Evolutionary conservation across 805 yeast genomes (phyloP), one percentile per base, ranked within the genome.

Genomic region (Hanseniaspora hatyaiensis): DNA sequence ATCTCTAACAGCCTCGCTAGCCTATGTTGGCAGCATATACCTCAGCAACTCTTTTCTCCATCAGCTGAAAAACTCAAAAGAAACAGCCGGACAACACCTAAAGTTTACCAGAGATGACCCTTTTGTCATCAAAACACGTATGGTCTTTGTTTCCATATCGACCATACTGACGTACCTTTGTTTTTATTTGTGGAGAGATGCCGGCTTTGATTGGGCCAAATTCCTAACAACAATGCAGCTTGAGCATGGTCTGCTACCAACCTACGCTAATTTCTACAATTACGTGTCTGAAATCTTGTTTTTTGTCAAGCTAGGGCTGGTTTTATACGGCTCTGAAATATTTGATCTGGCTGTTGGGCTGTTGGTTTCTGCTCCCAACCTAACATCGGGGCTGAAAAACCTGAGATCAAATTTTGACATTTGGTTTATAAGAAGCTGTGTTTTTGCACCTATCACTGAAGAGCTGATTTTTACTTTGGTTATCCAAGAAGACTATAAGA

Each of bases 381-480:
- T 23, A 28, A 39, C 32, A 18, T 22, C 15, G 16, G 32, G 23
- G 4, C 12, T 42, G 5, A 33, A 34, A 42, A 42, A 33, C n/a
- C 28, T 33, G 8, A 28, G 20, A 4, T 39, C 31, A 8, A 6
- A 34, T 12, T 26, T 38, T n/a, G 48, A 52, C 37, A 55, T 63
- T 12, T 63, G 65, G 64, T 59, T 60, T 9, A 18, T 62, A 8
- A 55, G 67, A 36, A 58, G 62, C 42, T 57, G 56, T 50, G 31
- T 62, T 1, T 61, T 62, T 52, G 66, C 61, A 2, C 67, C 67
- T 1, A 38, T 59, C 1, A 61, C 62, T 1, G 67, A 63, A 47
- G 67, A 63, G 41, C 23, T 62, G 9, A 55, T 60, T 22, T 63
- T 61, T 49, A 62, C 67, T 2, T 54, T 64, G 3, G 56, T 63